Evolutionary conservation across 768 basidiomycete genomes (phyloP).

Genomic region (Termitomyces bulborhizus): DNA sequence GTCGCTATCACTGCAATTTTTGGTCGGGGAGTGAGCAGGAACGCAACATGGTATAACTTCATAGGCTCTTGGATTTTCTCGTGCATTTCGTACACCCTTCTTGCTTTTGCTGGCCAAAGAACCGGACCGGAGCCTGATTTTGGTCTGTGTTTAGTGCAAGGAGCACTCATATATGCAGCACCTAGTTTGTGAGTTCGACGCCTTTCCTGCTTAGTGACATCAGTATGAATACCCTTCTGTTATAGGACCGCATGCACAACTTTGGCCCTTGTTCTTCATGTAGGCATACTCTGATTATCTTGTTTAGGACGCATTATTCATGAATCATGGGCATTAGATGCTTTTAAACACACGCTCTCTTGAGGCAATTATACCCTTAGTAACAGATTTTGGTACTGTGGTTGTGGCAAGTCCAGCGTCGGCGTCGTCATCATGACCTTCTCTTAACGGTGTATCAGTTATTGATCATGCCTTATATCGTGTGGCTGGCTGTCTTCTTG

Average conservation of each 20-base stretch:
- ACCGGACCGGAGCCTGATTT: slow-evolving; percentile 16
- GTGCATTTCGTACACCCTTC: slow-evolving; percentile 5
- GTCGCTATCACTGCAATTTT: slow-evolving; percentile 21
- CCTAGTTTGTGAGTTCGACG: slow-evolving; percentile 21
- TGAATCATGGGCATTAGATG: slow-evolving; percentile 14
- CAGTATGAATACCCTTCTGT: neutral
- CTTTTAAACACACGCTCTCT: slow-evolving; percentile 20
- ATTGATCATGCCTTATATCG: slow-evolving; percentile 18
- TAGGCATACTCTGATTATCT: slow-evolving; percentile 7
- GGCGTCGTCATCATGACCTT: neutral
- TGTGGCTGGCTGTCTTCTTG: slow-evolving; percentile 21
- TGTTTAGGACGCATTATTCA: too few species aligned
- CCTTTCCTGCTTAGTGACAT: neutral
- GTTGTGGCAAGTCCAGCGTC: slow-evolving; percentile 14
- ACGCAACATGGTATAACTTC: slow-evolving; percentile 29
- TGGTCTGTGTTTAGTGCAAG: slow-evolving; percentile 22
- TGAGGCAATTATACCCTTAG: slow-evolving; percentile 11
- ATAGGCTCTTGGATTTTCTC: too few species aligned
- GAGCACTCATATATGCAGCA: slow-evolving; percentile 25
- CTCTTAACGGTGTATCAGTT: slow-evolving; percentile 13
- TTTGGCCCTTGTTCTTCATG: slow-evolving; percentile 23
- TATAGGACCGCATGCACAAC: slow-evolving; percentile 23
- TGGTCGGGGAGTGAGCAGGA: slow-evolving; percentile 21
- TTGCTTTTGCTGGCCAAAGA: slow-evolving; percentile 25
- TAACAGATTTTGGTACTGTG: slow-evolving; percentile 14